These are phyloP conservation scores for Phaeotremella fagi DNA, from an alignment of 768 basidiomycete species.

Conservation along the genomic window DNA sequence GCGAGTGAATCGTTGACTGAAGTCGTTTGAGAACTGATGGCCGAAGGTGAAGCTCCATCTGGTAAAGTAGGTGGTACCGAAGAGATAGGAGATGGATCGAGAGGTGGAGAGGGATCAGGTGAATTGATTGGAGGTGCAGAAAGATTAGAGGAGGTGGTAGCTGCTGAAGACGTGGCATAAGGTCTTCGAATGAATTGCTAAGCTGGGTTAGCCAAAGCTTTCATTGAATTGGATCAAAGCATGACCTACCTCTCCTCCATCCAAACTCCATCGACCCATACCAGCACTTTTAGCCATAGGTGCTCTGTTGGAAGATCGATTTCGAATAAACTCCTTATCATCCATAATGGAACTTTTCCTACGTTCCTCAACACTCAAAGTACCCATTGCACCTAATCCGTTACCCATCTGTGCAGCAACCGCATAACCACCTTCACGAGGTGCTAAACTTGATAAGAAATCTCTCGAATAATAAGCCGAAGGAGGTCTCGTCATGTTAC, in stretches of 20 bases:
- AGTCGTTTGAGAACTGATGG: not conserved
- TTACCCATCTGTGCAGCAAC: conserved; percentile 42
- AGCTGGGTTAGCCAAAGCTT: not conserved
- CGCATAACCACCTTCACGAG: conserved; percentile 48
- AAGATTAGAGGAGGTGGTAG: conserved; percentile 33
- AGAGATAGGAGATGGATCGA: conserved; percentile 14
- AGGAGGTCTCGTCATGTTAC: conserved; percentile 18
- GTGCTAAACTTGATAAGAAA: conserved; percentile 40
- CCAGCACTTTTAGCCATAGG: conserved; percentile 34
- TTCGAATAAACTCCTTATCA: conserved; percentile 5
- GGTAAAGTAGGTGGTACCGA: conserved; percentile 8
- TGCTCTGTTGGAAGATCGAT: conserved; percentile 17
- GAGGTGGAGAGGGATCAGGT: conserved; percentile 27
- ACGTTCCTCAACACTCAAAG: conserved; percentile 28
- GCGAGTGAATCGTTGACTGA: not conserved
- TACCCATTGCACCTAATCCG: conserved; percentile 19
- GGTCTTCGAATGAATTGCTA: conserved; percentile 24
- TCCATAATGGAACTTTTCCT: conserved; percentile 15
- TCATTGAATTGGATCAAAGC: not conserved
- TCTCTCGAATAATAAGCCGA: conserved; percentile 44
- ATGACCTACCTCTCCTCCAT: conserved; percentile 40
- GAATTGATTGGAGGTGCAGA: conserved; percentile 29
- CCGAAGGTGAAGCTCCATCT: conserved; percentile 15
- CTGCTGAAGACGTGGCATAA: conserved; percentile 30
- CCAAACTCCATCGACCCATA: conserved; percentile 41